Base-by-base conservation (phyloP, 2,329 filamentous ascomycete genomes). In the Pseudogymnoascus sp. region DNA sequence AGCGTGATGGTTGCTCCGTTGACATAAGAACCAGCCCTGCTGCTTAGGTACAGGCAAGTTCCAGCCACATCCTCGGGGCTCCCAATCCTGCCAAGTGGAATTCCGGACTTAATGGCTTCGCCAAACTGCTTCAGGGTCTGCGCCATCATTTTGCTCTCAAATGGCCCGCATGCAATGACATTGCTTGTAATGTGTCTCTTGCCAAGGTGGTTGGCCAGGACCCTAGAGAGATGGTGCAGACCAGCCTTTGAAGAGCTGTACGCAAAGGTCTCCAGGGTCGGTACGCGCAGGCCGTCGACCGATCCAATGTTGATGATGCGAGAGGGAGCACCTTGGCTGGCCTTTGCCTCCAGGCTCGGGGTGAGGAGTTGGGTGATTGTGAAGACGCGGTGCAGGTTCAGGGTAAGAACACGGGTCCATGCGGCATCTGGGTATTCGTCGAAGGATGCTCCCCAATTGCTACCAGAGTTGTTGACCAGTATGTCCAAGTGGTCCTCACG, bases 71-170 rank as follows among this genome's bases (percentile, higher is more conserved):
- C 88, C 70, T 85, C 75, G 0, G 85, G 81, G 15, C 75, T 80
- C 0, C 88, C 88, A 67, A 90, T 88, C 33, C 88, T 75, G 0
- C 82, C 80, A 66, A 90, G 69, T 8, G 88, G 88, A 63, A 88
- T 84, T 3, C 84, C 79, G 0, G 73, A 75, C 62, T 78, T 77
- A 66, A 88, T 85, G 6, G 71, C 71, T 4, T 82, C 80, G 57
- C 80, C 76, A 62, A 80, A 80, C 33, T 84, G 77, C 61, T 82
- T 75, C 67, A 87, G 79, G 74, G 87, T 89, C 1, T 82, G 80
- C 38, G 85, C 86, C 87, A 89, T 90, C 80, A 89, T 88, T 68
- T 85, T 87, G 15, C 85, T 86, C 65, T 85, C 78, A 63, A 88
- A 88, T 2, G 87, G 87, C 2, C 88, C 88, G 63, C 87, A 90